Percentiles rank a stretch among this genome's conserved stretches.
Evolutionary conservation across 2,329 filamentous ascomycete species (phyloP).

Genomic region (Rhynchosporium agropyri): DNA sequence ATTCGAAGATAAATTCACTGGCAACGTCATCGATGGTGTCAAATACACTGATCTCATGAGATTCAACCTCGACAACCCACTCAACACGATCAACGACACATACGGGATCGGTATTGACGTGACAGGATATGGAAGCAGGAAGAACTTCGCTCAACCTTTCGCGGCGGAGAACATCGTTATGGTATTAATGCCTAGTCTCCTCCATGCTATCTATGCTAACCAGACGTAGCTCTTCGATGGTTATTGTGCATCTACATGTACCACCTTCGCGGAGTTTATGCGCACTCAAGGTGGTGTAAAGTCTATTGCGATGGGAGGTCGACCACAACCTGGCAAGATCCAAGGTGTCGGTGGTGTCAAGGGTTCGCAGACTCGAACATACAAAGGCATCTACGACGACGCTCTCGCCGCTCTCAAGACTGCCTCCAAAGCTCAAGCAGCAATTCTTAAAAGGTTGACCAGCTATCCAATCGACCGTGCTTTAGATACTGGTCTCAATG

Average conservation of each 20-base stretch:
- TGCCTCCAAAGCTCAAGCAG: slow-evolving; percentile 22
- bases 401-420: slow-evolving; percentile 4
- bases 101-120: slow-evolving; percentile 40
- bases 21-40: slow-evolving; percentile 31
- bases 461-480: slow-evolving; percentile 30
- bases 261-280: slow-evolving; percentile 59
- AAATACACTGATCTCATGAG: slow-evolving; percentile 34
- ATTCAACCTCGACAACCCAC: slow-evolving; percentile 38
- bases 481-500: slow-evolving; percentile 46
- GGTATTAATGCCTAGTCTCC: background rate
- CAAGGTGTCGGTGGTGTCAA: slow-evolving; percentile 69
- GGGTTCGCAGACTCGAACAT: slow-evolving; percentile 49
- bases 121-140: slow-evolving; percentile 41
- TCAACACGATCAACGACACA: slow-evolving; percentile 32
- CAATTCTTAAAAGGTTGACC: slow-evolving; percentile 30
- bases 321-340: slow-evolving; percentile 56
- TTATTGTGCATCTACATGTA: slow-evolving; percentile 61
- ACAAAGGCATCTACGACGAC: slow-evolving; percentile 26
- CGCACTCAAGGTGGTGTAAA: slow-evolving; percentile 54
- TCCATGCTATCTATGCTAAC: background rate
- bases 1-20: slow-evolving; percentile 37
- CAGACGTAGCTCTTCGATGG: slow-evolving; percentile 48
- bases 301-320: slow-evolving; percentile 62
- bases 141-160: slow-evolving; percentile 44
- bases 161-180: slow-evolving; percentile 47